Conservation (phyloP, 768 basidiomycete species). For the Macrolepiota albuminosa region DNA sequence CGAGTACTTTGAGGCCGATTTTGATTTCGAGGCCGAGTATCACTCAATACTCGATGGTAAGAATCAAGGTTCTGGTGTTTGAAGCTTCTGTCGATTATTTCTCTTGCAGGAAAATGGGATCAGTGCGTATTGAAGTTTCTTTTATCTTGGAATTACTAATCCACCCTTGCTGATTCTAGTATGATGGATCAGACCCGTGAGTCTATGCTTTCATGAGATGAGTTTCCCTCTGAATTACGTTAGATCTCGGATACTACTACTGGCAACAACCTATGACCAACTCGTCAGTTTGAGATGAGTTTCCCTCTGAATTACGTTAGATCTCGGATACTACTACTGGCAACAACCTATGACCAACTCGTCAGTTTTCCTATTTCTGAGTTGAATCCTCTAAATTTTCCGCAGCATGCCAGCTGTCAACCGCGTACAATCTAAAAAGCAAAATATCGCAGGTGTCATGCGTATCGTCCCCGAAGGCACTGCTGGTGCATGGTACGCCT, state of each 20-base stretch:
- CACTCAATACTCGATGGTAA: slow-evolving; percentile 51
- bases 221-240: not conserved
- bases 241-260: slow-evolving; percentile 57
- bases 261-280: slow-evolving; percentile 73
- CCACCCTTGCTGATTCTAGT: slow-evolving; percentile 17
- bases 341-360: slow-evolving; percentile 67
- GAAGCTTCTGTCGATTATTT: not conserved
- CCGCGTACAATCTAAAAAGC: slow-evolving; percentile 49
- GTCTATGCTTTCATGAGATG: slow-evolving; percentile 3
- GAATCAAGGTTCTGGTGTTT: not conserved
- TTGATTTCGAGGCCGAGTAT: slow-evolving; percentile 55
- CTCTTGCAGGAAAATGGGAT: slow-evolving; percentile 52
- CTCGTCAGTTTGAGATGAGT: too few relatives aligned
- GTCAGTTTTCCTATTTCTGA: slow-evolving; percentile 22
- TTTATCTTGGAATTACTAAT: not conserved
- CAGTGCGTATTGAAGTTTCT: slow-evolving; percentile 33
- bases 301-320: slow-evolving; percentile 16
- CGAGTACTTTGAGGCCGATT: slow-evolving; percentile 56
- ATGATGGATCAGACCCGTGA: slow-evolving; percentile 73
- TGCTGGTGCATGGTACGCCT: slow-evolving; percentile 60
- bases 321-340: slow-evolving; percentile 64
- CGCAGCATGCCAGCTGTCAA: slow-evolving; percentile 50
- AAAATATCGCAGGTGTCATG: slow-evolving; percentile 59
- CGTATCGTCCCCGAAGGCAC: slow-evolving; percentile 58
- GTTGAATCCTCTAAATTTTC: not conserved